Base-by-base conservation (phyloP, 2,329 filamentous ascomycete species). In the Dactylella cylindrospora region DNA sequence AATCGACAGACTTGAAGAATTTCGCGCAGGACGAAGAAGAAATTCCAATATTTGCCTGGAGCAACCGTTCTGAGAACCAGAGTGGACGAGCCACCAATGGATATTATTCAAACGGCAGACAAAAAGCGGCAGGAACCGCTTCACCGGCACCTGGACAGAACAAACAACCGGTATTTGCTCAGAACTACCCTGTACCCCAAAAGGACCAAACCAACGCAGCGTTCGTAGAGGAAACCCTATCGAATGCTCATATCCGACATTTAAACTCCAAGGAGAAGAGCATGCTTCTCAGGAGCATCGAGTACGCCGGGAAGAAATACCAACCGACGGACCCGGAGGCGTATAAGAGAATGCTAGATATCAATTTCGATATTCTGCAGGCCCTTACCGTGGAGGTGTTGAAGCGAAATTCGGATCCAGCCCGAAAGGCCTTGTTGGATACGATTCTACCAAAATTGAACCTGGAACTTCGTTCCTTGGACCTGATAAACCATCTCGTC, bases 131-230 rank as follows among this genome's bases (percentile, higher is more conserved):
- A 38, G 33, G 41, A 3, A 54, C 57, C 20, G 43, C 49, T 13
- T 54, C 57, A 23, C 57, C 49, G 20, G 49, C 35, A 22, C 49
- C 57, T 44, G 44, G 44, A 38, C 55, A 62, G 31, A 47, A 35
- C 38, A 53, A 53, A 50, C 57, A 62, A 62, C 57, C 57, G 57
- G 57, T 62, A 62, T 62, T 62, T 62, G 57, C 57, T 44, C 57
- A 62, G 40, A 62, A 54, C 49, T 44, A 54, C 57, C 57, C 57
- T 39, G 52, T 38, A 17, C 32, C 29, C 39, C 23, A 29, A 32
- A 54, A 39, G 50, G 40, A 54, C 40, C 39, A 29, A 54, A 32
- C 39, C 57, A 49, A 44, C 49, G 40, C 35, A 40, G 39, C 39
- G 26, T 51, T 53, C 50, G 28, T 62, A 44, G 49, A 61, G 47